phyloP scores from a whole-genome alignment of 192 early-diverging fungal species.

The Geosiphon pyriformis region DNA sequence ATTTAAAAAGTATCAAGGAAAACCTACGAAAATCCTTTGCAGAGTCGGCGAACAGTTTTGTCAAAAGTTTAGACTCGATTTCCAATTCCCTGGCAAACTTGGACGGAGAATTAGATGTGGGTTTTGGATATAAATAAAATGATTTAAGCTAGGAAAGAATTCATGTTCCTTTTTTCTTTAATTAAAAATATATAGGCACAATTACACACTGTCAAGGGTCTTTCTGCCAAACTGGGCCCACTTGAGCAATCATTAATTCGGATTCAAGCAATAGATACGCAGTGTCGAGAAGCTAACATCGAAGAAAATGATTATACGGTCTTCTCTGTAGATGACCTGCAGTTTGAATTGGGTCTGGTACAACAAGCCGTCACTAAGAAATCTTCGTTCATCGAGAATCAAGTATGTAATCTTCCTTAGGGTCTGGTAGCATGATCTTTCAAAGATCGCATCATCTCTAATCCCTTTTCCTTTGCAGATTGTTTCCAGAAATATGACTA shows the following conservation, averaged over 20 bases:
- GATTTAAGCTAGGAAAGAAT: neutral
- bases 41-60: slow-evolving; percentile 75
- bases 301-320: slow-evolving; percentile 94
- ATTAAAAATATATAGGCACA: slow-evolving; percentile 43
- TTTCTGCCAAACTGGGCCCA: slow-evolving; percentile 49
- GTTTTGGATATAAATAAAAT: too few species aligned
- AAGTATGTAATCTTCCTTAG: slow-evolving; percentile 38
- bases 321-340: slow-evolving; percentile 83
- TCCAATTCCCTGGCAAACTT: slow-evolving; percentile 60
- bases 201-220: slow-evolving; percentile 55
- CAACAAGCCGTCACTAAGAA: slow-evolving; percentile 78
- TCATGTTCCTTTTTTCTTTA: slow-evolving; percentile 1
- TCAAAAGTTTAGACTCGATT: slow-evolving; percentile 63
- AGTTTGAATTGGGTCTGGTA: slow-evolving; percentile 77
- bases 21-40: slow-evolving; percentile 74
- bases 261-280: slow-evolving; percentile 57
- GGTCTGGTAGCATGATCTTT: neutral
- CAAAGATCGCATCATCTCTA: neutral
- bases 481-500: slow-evolving; percentile 88
- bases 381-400: slow-evolving; percentile 88
- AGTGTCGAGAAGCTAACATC: slow-evolving; percentile 78
- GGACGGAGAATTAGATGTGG: slow-evolving; percentile 75
- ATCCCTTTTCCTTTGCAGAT: slow-evolving; percentile 36
- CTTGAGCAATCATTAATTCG: slow-evolving; percentile 47
- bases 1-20: slow-evolving; percentile 80